Evolutionary conservation across 257 asterid species (phyloP).

Genomic region (Capsicum pubescens): DNA sequence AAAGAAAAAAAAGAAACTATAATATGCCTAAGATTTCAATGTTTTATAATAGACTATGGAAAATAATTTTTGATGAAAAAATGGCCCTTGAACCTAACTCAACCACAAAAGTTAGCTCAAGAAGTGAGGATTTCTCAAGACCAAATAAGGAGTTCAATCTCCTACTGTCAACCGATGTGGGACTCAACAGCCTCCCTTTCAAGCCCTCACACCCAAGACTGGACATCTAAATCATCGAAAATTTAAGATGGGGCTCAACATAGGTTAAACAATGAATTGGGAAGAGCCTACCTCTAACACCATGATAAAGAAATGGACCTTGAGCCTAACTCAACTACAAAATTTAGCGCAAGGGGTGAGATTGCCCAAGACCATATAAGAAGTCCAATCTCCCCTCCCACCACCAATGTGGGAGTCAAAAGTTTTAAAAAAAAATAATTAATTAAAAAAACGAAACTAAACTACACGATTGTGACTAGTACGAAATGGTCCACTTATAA

Average conservation of each 20-base stretch:
- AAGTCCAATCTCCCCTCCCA: not conserved
- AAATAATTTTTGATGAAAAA: not conserved
- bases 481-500: not conserved
- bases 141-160: not conserved
- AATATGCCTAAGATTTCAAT: not conserved
- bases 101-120: not conserved
- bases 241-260: not conserved
- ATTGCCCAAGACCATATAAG: not conserved
- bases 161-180: conserved; percentile 14
- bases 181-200: not conserved
- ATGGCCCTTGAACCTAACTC: no score
- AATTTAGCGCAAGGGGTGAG: not conserved
- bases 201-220: not conserved
- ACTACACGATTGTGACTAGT: not conserved
- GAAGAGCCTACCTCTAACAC: not conserved
- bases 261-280: not conserved
- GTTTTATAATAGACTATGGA: not conserved
- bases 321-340: not conserved
- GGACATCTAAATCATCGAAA: not conserved
- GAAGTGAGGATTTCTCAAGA: not conserved
- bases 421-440: not conserved
- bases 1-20: not conserved
- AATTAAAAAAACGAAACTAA: not conserved
- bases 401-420: not conserved
- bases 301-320: not conserved